Conservation (phyloP, 495 filamentous ascomycete species). For the Xylaria sp. region DNA sequence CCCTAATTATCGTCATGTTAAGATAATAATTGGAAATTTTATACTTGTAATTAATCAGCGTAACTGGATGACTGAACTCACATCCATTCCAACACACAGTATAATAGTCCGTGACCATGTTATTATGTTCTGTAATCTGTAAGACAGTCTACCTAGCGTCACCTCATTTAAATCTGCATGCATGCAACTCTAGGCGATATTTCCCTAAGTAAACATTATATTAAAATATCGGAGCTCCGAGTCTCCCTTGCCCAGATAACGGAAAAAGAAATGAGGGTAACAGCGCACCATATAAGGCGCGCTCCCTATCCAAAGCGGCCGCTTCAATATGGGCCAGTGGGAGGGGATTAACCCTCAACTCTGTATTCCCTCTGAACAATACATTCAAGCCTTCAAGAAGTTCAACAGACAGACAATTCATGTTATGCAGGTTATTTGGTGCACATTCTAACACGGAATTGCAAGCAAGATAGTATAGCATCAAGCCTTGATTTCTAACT, state of each 20-base stretch:
- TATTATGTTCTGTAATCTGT: not conserved
- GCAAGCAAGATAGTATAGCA: conserved; percentile 9
- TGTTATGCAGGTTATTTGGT: not conserved
- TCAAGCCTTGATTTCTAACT: conserved; percentile 31
- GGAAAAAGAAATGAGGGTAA: too few species aligned
- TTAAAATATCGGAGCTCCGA: too few species aligned
- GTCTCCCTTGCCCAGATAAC: too few species aligned
- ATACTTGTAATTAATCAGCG: not conserved
- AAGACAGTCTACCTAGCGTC: not conserved
- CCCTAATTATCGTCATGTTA: not conserved
- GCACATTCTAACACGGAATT: not conserved
- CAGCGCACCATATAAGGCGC: too few species aligned
- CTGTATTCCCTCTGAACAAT: not conserved
- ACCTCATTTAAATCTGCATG: not conserved
- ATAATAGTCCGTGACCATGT: too few species aligned
- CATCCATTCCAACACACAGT: too few species aligned
- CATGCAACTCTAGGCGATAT: not conserved
- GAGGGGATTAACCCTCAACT: too few species aligned
- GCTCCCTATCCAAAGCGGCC: too few species aligned
- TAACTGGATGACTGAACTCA: not conserved
- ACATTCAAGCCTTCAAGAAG: not conserved
- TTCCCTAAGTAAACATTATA: too few species aligned
- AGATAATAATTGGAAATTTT: not conserved
- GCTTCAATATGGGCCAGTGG: too few species aligned
- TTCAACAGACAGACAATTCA: not conserved